These are phyloP conservation scores for Alternaria triticina DNA, from an alignment of 2,329 filamentous ascomycete genomes.

Conservation along the genomic window DNA sequence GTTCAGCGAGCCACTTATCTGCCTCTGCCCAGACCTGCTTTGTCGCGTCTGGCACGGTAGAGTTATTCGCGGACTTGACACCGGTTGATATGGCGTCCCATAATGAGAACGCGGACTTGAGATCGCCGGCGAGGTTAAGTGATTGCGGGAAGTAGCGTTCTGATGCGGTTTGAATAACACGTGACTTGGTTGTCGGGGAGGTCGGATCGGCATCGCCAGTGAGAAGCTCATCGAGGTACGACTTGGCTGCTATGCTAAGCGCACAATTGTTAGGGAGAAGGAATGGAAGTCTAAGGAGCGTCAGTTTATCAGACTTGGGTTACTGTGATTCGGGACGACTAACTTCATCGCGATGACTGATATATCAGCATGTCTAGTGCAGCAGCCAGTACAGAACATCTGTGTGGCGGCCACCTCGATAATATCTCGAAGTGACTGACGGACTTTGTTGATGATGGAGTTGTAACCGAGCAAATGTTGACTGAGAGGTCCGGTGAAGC, in stretches of 20 bases:
- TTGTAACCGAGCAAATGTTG: slow-evolving; percentile 87
- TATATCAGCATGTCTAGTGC: slow-evolving; percentile 66
- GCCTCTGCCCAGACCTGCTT: slow-evolving; percentile 64
- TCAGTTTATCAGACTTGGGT: slow-evolving; percentile 32
- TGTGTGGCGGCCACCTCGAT: slow-evolving; percentile 81
- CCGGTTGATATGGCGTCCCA: slow-evolving; percentile 71
- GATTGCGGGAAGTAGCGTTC: slow-evolving; percentile 68
- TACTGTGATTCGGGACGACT: slow-evolving; percentile 38
- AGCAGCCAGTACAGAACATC: slow-evolving; percentile 82
- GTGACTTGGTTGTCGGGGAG: slow-evolving; percentile 55
- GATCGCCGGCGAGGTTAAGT: slow-evolving; percentile 63
- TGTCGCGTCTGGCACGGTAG: slow-evolving; percentile 51
- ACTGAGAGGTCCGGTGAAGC: slow-evolving; percentile 93
- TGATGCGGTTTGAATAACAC: slow-evolving; percentile 59
- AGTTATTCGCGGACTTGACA: slow-evolving; percentile 60
- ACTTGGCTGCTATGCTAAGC: slow-evolving; percentile 80
- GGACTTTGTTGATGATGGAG: slow-evolving; percentile 79
- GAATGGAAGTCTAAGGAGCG: slow-evolving; percentile 63
- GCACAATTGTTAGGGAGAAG: slow-evolving; percentile 73
- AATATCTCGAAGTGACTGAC: slow-evolving; percentile 79
- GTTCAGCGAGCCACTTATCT: slow-evolving; percentile 62
- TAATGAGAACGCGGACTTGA: slow-evolving; percentile 65
- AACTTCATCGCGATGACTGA: slow-evolving; percentile 76
- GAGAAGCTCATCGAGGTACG: slow-evolving; percentile 75
- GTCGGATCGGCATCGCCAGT: slow-evolving; percentile 62